Conservation (phyloP, 2,329 filamentous ascomycete species). For the Ceratocystis colombiana region DNA sequence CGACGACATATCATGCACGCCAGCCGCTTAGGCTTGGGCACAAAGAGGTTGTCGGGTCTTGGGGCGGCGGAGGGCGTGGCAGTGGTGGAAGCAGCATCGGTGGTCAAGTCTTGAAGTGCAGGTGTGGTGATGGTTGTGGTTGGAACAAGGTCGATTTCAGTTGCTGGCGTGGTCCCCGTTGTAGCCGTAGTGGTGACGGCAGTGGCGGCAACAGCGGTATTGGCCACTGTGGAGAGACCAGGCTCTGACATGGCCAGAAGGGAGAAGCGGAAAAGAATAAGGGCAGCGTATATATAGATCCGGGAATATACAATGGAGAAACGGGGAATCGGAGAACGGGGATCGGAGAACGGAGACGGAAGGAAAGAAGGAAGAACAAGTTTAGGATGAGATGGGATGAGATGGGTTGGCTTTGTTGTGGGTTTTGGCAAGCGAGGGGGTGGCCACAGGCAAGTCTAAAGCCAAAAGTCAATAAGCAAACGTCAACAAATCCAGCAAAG, state of each 20-base stretch:
- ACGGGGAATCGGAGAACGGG: not conserved
- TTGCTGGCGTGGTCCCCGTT: not conserved
- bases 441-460: not conserved
- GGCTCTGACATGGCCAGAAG: slow-evolving; percentile 3
- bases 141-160: not conserved
- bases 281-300: not conserved
- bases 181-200: not conserved
- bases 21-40: slow-evolving; percentile 80
- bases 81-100: slow-evolving; percentile 31
- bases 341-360: too few relatives aligned
- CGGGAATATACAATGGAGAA: not conserved
- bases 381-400: not conserved
- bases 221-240: not conserved
- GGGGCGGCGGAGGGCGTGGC: slow-evolving; percentile 34
- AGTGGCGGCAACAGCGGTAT: not conserved
- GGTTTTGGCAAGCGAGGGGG: not conserved
- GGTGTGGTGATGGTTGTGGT: slow-evolving; percentile 32
- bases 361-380: too few relatives aligned
- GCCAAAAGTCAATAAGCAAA: not conserved
- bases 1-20: slow-evolving; percentile 91
- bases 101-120: slow-evolving; percentile 28
- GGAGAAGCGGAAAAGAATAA: not conserved
- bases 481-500: not conserved
- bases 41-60: slow-evolving; percentile 43
- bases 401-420: not conserved